phyloP scores from a whole-genome alignment of 257 asterid species.

The Capsicum pubescens region DNA sequence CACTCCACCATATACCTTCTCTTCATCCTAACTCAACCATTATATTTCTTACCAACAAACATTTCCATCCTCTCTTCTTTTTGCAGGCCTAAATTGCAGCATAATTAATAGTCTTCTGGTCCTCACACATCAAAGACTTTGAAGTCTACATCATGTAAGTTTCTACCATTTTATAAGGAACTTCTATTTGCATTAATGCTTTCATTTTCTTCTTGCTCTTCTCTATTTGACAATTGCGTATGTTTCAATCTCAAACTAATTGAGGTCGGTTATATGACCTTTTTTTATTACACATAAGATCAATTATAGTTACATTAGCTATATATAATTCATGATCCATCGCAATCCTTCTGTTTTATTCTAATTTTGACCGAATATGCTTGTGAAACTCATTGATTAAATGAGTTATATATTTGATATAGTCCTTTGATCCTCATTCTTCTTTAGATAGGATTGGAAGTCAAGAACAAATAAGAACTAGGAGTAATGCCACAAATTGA shows the following conservation, averaged over 20 bases:
- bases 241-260: not conserved
- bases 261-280: not conserved
- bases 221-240: not conserved
- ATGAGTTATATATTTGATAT: not conserved
- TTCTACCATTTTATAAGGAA: not conserved
- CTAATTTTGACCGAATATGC: not conserved
- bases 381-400: not conserved
- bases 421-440: not conserved
- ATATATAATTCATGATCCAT: not conserved
- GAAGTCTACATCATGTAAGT: constrained; percentile 22
- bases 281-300: not conserved
- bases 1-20: not conserved
- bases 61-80: not conserved
- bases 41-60: not conserved
- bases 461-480: not conserved
- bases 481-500: not conserved
- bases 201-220: not conserved
- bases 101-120: not conserved
- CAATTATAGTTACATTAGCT: not conserved
- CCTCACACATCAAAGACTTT: not conserved
- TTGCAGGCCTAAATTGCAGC: constrained; percentile 21
- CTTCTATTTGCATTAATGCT: not conserved
- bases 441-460: not conserved
- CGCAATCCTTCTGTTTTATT: not conserved
- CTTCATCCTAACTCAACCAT: constrained; percentile 6